These are phyloP conservation scores for Singerocomus inundabilis DNA, from an alignment of 1,284 basidiomycete genomes.

Conservation along the genomic window DNA sequence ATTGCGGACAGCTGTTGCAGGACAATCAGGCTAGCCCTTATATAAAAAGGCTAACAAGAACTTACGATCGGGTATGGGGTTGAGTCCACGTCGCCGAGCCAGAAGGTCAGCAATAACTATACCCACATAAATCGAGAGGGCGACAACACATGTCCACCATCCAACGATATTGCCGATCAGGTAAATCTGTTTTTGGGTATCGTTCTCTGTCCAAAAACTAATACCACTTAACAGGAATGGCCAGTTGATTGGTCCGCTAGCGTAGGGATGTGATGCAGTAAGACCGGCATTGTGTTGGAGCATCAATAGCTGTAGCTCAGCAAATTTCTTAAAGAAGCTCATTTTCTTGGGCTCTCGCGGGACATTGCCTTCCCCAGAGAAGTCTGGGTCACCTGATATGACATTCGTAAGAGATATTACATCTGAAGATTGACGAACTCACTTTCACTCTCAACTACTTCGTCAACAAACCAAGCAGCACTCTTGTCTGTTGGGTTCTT, in stretches of 20 bases:
- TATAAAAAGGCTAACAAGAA: constrained; percentile 18
- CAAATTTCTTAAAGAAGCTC: constrained; percentile 94
- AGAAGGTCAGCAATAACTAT: constrained; percentile 88
- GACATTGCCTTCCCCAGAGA: constrained; percentile 26
- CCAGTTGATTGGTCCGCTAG: constrained; percentile 94
- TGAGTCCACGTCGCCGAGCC: constrained; percentile 80
- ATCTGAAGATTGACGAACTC: constrained; percentile 28
- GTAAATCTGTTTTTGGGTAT: constrained; percentile 90
- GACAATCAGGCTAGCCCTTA: constrained; percentile 3
- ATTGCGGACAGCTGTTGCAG: constrained; percentile 73
- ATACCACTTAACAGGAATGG: constrained; percentile 95
- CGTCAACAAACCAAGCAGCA: constrained; percentile 86
- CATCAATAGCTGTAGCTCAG: constrained; percentile 93
- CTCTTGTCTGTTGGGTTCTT: constrained; percentile 86
- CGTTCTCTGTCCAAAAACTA: constrained; percentile 95
- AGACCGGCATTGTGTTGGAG: constrained; percentile 96
- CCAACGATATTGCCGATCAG: constrained; percentile 92
- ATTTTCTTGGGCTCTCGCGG: constrained; percentile 75
- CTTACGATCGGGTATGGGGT: constrained; percentile 86
- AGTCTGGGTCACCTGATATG: constrained; percentile 15
- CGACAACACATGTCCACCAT: constrained; percentile 93
- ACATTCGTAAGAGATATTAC: not conserved
- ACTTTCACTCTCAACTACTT: constrained; percentile 77
- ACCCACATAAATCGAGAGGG: constrained; percentile 85
- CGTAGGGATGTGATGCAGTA: constrained; percentile 94